Base-by-base conservation (phyloP, 805 yeast genomes). In the Maudiozyma turicensis region DNA sequence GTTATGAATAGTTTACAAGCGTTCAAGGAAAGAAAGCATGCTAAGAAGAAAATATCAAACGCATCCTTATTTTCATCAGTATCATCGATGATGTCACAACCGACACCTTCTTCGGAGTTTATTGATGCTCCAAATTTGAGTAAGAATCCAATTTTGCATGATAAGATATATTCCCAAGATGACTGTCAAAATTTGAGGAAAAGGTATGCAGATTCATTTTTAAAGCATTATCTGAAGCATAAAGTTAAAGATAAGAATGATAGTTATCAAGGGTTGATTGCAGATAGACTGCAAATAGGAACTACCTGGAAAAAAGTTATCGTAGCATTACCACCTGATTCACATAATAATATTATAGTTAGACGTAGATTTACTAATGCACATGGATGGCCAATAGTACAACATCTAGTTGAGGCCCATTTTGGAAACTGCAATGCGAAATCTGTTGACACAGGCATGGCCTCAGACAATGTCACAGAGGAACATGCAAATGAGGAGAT, bases 221-320 rank as follows among this genome's bases (percentile, higher is more conserved):
- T 40, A 54, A 53, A 56, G 4, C 41, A 44, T 32, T 48, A 30
- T 28, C 31, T 42, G 5, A 50, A 44, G 9, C 56, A 48, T 20
- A 51, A 53, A 8, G 45, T 29, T n/a, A 46, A 44, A 76, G 78
- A 56, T 81, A 84, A 77, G 88, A 75, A n/a, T 72, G 81, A 78
- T 59, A 73, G 11, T 82, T 93, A 89, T 15, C 69, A 90, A 39
- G 84, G 84, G 65, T 84, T 82, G 1, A 84, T 93, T 47, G 98
- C 99, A 0, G 70, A 95, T 37, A 79, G 80, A 45, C 93, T 95
- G 82, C 98, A 90, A 60, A 73, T 77, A 50, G 80, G 77, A 9
- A 78, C 87, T 84, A 65, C 77, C 11, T 91, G 99, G 99, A 71
- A 97, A 40, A 91, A 91, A 66, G 96, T 91, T 1, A 68, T 91